Percentiles rank a stretch among this genome's conserved stretches.
Conservation (phyloP, 2,329 filamentous ascomycete species). For the Tolypocladium guangdongense region DNA sequence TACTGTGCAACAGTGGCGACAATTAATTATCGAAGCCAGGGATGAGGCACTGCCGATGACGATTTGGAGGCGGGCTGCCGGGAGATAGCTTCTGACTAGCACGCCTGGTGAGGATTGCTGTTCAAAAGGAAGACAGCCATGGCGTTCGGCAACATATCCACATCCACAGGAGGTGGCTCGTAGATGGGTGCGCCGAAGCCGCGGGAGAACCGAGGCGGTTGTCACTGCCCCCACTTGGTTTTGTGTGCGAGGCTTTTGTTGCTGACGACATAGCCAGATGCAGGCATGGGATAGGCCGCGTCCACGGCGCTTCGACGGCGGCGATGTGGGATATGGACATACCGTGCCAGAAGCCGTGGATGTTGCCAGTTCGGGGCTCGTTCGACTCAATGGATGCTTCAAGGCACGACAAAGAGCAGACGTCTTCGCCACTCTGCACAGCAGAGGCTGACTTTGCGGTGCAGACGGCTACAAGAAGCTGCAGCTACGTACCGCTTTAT, state of each 20-base stretch:
- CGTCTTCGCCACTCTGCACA: neutral
- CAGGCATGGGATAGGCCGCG: neutral
- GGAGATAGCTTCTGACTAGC: neutral
- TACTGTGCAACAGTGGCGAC: neutral
- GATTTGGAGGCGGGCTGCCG: neutral
- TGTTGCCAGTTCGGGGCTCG: neutral
- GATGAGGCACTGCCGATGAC: neutral
- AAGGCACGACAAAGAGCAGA: neutral
- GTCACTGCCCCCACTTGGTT: neutral
- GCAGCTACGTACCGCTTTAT: neutral
- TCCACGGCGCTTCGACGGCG: neutral
- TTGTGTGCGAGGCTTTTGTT: neutral
- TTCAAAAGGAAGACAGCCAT: neutral
- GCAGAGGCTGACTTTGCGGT: neutral
- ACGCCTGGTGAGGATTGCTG: neutral
- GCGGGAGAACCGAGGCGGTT: neutral
- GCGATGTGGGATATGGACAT: neutral
- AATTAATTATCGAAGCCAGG: too few relatives aligned
- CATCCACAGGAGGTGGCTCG: neutral
- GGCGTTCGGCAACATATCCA: neutral
- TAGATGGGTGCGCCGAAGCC: too few relatives aligned
- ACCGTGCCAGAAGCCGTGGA: neutral
- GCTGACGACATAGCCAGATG: neutral
- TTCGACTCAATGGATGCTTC: neutral
- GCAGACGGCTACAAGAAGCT: neutral